Evolutionary conservation across 2,329 filamentous ascomycete genomes (phyloP), one percentile per base, ranked within the genome.

Genomic region (Cercospora beticola): DNA sequence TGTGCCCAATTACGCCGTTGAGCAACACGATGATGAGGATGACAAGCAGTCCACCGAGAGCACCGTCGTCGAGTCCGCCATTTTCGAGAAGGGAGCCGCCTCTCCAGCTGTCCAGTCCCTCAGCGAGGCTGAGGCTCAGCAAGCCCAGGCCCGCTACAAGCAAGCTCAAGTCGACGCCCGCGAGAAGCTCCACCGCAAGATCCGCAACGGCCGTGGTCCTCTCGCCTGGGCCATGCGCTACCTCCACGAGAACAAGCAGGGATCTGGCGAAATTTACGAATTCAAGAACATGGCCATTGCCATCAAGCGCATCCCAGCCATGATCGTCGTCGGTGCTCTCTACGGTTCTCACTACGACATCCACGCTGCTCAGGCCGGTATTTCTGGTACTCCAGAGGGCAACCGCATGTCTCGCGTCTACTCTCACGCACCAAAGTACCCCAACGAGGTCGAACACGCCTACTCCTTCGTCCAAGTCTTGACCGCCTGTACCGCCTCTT

Each of bases 281-380:
- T 74, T 85, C 21, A 83, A 88, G 81, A 94, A 94, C 84, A 81
- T 93, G 70, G 86, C 85, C 76, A 85, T 86, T 62, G 68, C 89
- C 23, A 30, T 64, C 69, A 90, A 87, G 80, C 90, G 91, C 23
- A 76, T 94, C 8, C 92, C 92, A 0, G 90, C 92, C 62, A 85
- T 86, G 80, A 78, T 92, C 70, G 84, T 88, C 54, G 84, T 83
- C 71, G 90, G 84, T 65, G 76, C 83, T 16, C 86, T 93, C 62
- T 94, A 94, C 78, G 92, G 92, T 79, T 78, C 90, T 28, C 84
- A 94, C 85, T 94, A 94, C 81, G 92, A 94, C 74, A 94, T 94
- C 76, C 91, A 94, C 84, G 85, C 87, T 60, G 90, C 90, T 4
- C 91, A 93, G 83, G 83, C 84, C 63, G 91, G 91, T 76, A 85